A percentile compares a stretch with the other conserved stretches of the same genome.
These are phyloP conservation scores for Tetrahymena thermophila DNA, from an alignment of 73 alveolate species.

Conservation along the genomic window DNA sequence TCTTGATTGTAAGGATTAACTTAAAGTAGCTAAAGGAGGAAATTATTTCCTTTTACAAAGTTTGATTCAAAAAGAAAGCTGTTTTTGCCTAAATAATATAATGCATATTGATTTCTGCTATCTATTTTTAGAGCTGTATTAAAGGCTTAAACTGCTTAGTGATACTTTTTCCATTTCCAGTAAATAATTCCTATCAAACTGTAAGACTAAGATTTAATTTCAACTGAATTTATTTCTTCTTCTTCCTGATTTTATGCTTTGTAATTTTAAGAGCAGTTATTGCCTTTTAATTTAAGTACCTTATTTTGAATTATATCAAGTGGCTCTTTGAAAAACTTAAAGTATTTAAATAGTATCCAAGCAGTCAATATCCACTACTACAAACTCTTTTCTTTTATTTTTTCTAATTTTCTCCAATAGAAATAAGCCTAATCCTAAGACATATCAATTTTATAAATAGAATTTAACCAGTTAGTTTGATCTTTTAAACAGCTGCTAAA, in stretches of 20 bases:
- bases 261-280: neutral
- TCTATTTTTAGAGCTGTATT: neutral
- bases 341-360: neutral
- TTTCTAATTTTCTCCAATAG: neutral
- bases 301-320: neutral
- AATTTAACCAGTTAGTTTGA: neutral
- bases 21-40: neutral
- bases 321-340: neutral
- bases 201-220: neutral
- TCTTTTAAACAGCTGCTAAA: neutral
- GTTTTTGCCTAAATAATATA: neutral
- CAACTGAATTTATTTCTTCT: neutral
- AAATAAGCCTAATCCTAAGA: neutral
- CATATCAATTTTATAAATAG: neutral
- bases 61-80: neutral
- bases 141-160: neutral
- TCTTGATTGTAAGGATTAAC: neutral
- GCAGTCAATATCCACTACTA: neutral
- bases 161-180: neutral
- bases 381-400: neutral
- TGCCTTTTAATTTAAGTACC: neutral
- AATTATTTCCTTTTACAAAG: neutral
- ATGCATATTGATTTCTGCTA: neutral
- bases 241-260: neutral
- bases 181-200: neutral